A percentile compares a stretch with the other conserved stretches of the same genome.
Evolutionary conservation across 441 rosid genomes (phyloP).

Genomic region (Eutrema salsugineum): DNA sequence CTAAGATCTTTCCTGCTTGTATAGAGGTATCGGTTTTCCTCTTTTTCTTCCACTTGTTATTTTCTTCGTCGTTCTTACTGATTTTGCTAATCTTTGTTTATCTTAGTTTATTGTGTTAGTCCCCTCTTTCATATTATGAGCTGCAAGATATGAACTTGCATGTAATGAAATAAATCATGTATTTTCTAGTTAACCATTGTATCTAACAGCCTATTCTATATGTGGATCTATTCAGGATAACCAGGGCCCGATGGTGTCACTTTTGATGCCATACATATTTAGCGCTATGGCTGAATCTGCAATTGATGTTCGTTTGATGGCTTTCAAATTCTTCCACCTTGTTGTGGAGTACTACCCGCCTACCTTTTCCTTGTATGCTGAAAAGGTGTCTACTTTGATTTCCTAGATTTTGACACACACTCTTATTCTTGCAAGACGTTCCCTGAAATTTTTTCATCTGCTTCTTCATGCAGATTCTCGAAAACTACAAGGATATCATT

Average conservation of each 20-base stretch:
- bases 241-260: slow-evolving; percentile 63
- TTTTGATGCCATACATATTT: slow-evolving; percentile 81
- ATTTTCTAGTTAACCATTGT: neutral
- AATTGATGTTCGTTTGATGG: slow-evolving; percentile 86
- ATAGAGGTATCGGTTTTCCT: slow-evolving; percentile 54
- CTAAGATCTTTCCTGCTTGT: slow-evolving; percentile 63
- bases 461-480: slow-evolving; percentile 58
- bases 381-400: slow-evolving; percentile 52
- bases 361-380: slow-evolving; percentile 63
- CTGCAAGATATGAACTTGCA: neutral
- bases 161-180: neutral
- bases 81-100: neutral
- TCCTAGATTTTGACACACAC: neutral
- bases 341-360: slow-evolving; percentile 64
- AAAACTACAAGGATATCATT: slow-evolving; percentile 71
- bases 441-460: neutral
- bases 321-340: slow-evolving; percentile 74
- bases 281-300: slow-evolving; percentile 75
- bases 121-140: neutral
- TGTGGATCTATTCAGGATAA: slow-evolving; percentile 56
- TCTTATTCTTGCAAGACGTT: neutral
- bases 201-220: slow-evolving; percentile 27
- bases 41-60: neutral
- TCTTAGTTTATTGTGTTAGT: neutral
- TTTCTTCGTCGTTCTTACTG: neutral